Base-by-base conservation (phyloP, 768 basidiomycete genomes). In the Fomitopsis pulvina region DNA sequence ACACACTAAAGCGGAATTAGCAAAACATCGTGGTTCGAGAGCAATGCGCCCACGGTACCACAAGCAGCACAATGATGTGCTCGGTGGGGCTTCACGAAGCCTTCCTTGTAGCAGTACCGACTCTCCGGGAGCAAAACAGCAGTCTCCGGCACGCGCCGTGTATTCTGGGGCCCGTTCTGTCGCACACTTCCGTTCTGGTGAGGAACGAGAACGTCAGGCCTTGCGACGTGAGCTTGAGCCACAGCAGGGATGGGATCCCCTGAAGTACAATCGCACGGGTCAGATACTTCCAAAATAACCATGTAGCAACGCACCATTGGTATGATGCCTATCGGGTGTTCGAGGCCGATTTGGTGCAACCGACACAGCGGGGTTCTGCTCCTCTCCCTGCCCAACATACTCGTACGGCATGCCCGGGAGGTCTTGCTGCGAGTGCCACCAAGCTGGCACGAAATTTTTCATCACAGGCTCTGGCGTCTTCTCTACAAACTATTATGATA, bases 51-150 rank as follows among this genome's bases (percentile, higher is more conserved):
- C 60, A 89, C 87, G 10, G 80, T 89, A n/a, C 86, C 90, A 68
- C 91, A 93, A 34, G 70, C 68, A 28, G 86, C 72, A 65, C 90
- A 93, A 63, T 93, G 90, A 64, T 92, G 90, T 9, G 87, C 66
- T 37, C 89, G 66, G 51, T 78, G 75, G 0, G 90, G 90, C 62
- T 90, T 92, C 46, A 86, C 66, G 38, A 90, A 72, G 22, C 67
- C 71, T 52, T 89, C 87, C 8, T 62, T 66, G 3, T 55, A 53
- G 61, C 89, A 92, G 62, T 86, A 91, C 38, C 88, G 71, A 60
- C 81, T 72, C 48, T 79, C 79, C 16, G 84, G 81, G 3, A 72
- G 64, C 27, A 91, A 68, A 2, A 81, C 66, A 1, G 79, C 74
- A 10, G 69, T 68, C 10, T 60, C 58, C 3, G 72, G 64, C 1